These are phyloP conservation scores for Papiliotrema flavescens DNA, from an alignment of 1,284 basidiomycete genomes.

Conservation along the genomic window DNA sequence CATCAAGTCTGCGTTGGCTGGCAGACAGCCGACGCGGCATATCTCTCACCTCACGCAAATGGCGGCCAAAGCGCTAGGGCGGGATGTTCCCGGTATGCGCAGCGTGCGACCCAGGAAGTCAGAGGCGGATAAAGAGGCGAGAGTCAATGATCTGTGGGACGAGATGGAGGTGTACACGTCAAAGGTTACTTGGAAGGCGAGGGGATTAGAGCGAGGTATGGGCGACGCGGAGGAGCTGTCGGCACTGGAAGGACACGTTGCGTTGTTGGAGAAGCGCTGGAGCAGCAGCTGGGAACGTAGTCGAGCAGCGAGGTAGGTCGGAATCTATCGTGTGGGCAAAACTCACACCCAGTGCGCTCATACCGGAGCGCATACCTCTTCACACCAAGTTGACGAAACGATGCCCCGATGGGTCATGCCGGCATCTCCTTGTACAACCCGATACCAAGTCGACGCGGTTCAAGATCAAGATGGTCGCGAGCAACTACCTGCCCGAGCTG, in stretches of 20 bases:
- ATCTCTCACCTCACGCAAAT: slow-evolving; percentile 44
- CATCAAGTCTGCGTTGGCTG: slow-evolving; percentile 3
- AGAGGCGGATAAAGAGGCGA: background rate
- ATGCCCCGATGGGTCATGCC: slow-evolving; percentile 72
- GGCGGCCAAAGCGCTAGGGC: slow-evolving; percentile 36
- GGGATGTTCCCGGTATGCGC: slow-evolving; percentile 33
- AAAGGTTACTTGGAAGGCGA: slow-evolving; percentile 33
- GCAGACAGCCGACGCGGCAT: slow-evolving; percentile 34
- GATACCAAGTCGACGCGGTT: slow-evolving; percentile 92
- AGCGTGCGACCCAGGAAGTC: background rate
- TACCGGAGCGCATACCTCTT: slow-evolving; percentile 82
- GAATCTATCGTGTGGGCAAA: too few species aligned
- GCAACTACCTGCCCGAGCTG: slow-evolving; percentile 87
- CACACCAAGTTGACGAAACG: slow-evolving; percentile 92
- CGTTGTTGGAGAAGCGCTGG: slow-evolving; percentile 76
- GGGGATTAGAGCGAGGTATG: slow-evolving; percentile 17
- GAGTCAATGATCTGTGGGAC: slow-evolving; percentile 27
- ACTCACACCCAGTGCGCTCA: slow-evolving; percentile 19
- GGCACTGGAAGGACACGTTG: slow-evolving; percentile 58
- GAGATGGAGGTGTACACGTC: slow-evolving; percentile 36
- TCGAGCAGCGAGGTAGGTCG: slow-evolving; percentile 60
- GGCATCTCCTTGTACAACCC: slow-evolving; percentile 95
- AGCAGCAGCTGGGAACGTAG: slow-evolving; percentile 71
- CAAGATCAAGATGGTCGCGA: slow-evolving; percentile 95
- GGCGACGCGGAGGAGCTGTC: slow-evolving; percentile 52